These are phyloP conservation scores for Lyophyllum shimeji DNA, from an alignment of 768 basidiomycete species.

Conservation along the genomic window DNA sequence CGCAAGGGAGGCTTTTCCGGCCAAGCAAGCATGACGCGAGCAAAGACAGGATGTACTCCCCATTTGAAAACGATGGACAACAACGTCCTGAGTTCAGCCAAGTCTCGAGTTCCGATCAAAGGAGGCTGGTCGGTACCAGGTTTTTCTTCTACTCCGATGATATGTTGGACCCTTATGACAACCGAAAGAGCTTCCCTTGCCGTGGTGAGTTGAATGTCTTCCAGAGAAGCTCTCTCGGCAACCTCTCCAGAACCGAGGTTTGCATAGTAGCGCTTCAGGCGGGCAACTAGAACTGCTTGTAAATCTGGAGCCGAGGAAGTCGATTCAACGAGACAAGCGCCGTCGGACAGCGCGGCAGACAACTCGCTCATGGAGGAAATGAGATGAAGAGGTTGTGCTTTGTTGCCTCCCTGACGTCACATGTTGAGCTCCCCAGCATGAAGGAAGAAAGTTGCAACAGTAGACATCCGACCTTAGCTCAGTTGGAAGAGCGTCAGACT, in stretches of 20 bases:
- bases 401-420: too few species aligned
- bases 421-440: too few species aligned
- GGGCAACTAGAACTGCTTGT: conserved; percentile 35
- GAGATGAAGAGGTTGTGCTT: too few species aligned
- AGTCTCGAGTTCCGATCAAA: conserved; percentile 65
- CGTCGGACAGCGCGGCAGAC: conserved; percentile 32
- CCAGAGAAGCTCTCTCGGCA: conserved; percentile 25
- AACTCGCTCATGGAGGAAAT: conserved; percentile 18
- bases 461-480: neutral
- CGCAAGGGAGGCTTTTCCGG: conserved; percentile 23
- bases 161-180: conserved; percentile 45
- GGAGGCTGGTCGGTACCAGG: conserved; percentile 21
- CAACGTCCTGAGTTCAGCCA: conserved; percentile 60
- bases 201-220: conserved; percentile 50
- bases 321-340: conserved; percentile 36
- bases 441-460: too few species aligned
- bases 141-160: conserved; percentile 30
- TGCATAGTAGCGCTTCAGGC: conserved; percentile 41
- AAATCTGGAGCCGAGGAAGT: conserved; percentile 27
- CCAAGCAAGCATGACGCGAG: conserved; percentile 41
- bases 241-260: conserved; percentile 18
- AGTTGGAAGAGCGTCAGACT: neutral
- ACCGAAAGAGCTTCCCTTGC: conserved; percentile 55
- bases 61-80: conserved; percentile 71
- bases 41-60: conserved; percentile 59